These are phyloP conservation scores for Aureobasidium sp. DNA, from an alignment of 2,329 filamentous ascomycete species.

Conservation along the genomic window DNA sequence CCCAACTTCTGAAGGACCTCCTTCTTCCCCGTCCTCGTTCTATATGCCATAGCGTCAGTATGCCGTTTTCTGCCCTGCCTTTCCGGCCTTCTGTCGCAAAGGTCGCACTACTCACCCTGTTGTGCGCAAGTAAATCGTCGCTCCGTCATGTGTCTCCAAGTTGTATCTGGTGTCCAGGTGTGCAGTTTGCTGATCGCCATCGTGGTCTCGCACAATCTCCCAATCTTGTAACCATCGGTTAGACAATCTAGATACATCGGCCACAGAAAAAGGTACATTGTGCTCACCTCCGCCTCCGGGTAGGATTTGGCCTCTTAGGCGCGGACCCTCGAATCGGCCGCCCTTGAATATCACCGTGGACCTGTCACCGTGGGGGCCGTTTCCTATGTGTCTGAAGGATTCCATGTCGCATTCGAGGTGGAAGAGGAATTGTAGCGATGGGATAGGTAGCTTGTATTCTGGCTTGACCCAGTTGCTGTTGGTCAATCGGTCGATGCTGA, in stretches of 20 bases:
- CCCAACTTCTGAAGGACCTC: constrained; percentile 22
- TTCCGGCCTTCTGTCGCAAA: neutral
- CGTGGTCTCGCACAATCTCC: constrained; percentile 22
- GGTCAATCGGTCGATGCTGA: constrained; percentile 14
- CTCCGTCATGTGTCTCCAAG: constrained; percentile 24
- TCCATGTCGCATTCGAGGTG: constrained; percentile 25
- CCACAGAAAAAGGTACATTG: neutral
- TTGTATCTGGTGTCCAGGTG: constrained; percentile 27
- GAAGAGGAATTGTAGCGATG: constrained; percentile 21
- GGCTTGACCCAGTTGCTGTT: constrained; percentile 25
- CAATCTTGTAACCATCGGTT: constrained; percentile 18
- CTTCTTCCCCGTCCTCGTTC: constrained; percentile 23
- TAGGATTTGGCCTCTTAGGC: constrained; percentile 20
- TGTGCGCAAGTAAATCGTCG: constrained; percentile 24
- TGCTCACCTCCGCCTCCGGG: constrained; percentile 21
- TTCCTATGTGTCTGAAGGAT: constrained; percentile 21
- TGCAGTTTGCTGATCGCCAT: constrained; percentile 24
- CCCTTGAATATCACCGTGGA: constrained; percentile 24
- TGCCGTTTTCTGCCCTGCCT: neutral
- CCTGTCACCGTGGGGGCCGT: constrained; percentile 21
- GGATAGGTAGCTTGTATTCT: constrained; percentile 20
- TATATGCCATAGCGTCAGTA: neutral
- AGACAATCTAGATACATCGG: neutral
- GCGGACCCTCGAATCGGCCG: constrained; percentile 22
- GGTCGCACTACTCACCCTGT: constrained; percentile 19